Conservation (phyloP, 2,329 filamentous ascomycete genomes). For the Fusarium verrucosum region DNA sequence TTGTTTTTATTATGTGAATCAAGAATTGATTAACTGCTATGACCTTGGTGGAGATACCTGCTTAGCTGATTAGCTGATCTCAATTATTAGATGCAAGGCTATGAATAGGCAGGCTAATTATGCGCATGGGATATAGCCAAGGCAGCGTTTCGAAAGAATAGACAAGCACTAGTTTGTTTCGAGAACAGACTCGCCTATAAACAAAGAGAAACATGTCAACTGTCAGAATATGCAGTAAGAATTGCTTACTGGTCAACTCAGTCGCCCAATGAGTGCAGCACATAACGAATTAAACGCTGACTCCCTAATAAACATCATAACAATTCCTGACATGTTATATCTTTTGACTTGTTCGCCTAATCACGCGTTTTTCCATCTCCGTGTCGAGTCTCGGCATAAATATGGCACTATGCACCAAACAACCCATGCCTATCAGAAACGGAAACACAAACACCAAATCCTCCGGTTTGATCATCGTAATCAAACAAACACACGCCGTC, state of each 20-base stretch:
- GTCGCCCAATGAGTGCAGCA: not conserved
- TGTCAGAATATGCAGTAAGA: not conserved
- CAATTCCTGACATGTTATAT: not conserved
- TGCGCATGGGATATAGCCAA: not conserved
- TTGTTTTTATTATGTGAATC: not conserved
- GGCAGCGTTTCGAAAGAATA: conserved; percentile 10
- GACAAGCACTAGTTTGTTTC: conserved; percentile 7
- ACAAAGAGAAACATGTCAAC: not conserved
- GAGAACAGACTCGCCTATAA: not conserved
- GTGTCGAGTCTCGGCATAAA: conserved; percentile 13
- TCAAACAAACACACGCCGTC: conserved; percentile 11
- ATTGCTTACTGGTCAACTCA: not conserved
- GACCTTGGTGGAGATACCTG: not conserved
- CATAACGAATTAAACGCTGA: not conserved
- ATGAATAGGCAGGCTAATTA: too few species aligned
- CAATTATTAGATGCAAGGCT: conserved; percentile 5
- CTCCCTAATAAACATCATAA: not conserved
- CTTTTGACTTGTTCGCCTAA: not conserved
- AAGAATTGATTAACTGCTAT: not conserved
- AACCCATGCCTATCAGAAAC: conserved; percentile 1
- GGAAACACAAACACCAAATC: conserved; percentile 29
- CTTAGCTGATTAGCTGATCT: conserved; percentile 9
- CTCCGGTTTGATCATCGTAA: conserved; percentile 16
- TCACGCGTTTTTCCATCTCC: not conserved
- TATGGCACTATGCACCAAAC: conserved; percentile 20